A percentile compares a stretch with the other conserved stretches of the same genome.
phyloP scores from a whole-genome alignment of 345 rosid genomes.

The Lepidium didymum region DNA sequence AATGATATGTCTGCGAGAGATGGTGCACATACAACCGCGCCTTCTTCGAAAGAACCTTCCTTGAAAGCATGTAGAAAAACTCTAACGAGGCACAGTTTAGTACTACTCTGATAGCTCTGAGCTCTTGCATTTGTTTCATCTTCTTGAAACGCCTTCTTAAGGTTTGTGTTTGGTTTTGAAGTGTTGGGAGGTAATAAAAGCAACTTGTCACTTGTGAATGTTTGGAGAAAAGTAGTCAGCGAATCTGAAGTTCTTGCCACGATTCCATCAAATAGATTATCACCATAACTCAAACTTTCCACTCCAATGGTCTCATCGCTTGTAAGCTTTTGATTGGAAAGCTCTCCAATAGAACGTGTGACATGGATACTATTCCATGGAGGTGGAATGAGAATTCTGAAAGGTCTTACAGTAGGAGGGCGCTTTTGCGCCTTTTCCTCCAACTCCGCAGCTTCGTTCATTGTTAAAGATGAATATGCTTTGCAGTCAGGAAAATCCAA shows the following conservation, averaged over 20 bases:
- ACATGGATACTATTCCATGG: constrained; percentile 56
- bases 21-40: constrained; percentile 77
- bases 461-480: constrained; percentile 52
- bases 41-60: constrained; percentile 76
- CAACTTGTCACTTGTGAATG: constrained; percentile 29
- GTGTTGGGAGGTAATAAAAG: constrained; percentile 39
- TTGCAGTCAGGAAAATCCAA: constrained; percentile 78
- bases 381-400: constrained; percentile 55
- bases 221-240: constrained; percentile 37
- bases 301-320: constrained; percentile 6
- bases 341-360: constrained; percentile 19
- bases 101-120: constrained; percentile 27
- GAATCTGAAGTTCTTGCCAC: constrained; percentile 56
- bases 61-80: constrained; percentile 67
- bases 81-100: constrained; percentile 58
- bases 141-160: constrained; percentile 20
- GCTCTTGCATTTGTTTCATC: constrained; percentile 19
- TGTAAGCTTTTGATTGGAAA: constrained; percentile 18
- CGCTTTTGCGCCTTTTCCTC: constrained; percentile 37
- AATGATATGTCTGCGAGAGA: constrained; percentile 39
- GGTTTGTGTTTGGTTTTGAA: constrained; percentile 20
- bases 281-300: constrained; percentile 2
- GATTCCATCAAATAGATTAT: constrained; percentile 34
- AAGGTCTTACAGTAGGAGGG: constrained; percentile 56
- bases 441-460: constrained; percentile 42